phyloP scores from a whole-genome alignment of 495 filamentous ascomycete species.

The Aspergillus ellipticus region DNA sequence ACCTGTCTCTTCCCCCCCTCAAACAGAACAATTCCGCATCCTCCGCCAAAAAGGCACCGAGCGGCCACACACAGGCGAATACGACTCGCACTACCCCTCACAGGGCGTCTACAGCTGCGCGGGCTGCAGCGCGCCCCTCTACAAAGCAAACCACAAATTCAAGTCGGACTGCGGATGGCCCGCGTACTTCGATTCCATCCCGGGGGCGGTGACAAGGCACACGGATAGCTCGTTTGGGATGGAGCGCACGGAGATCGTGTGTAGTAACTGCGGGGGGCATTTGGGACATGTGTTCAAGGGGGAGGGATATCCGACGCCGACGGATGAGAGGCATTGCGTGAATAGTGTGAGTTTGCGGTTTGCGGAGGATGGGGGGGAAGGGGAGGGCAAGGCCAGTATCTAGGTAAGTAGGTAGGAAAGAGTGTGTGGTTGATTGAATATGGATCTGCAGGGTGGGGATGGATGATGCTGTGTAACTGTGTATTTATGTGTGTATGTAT shows the following conservation, averaged over 20 bases:
- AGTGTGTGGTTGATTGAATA: neutral
- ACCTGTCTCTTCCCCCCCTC: constrained; percentile 5
- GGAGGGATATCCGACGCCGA: constrained; percentile 84
- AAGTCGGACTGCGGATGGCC: constrained; percentile 96
- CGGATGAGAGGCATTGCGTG: constrained; percentile 95
- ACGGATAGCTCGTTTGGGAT: constrained; percentile 76
- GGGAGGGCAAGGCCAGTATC: constrained; percentile 34
- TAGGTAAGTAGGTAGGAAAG: neutral
- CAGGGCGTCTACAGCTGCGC: constrained; percentile 80
- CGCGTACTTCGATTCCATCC: constrained; percentile 91
- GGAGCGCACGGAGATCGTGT: constrained; percentile 87
- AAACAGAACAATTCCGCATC: constrained; percentile 85
- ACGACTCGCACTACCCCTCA: constrained; percentile 76
- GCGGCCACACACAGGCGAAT: constrained; percentile 70
- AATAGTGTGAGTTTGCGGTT: constrained; percentile 93
- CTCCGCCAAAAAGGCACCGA: constrained; percentile 92
- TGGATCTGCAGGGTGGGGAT: no score
- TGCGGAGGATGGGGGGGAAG: constrained; percentile 51
- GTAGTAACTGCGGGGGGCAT: constrained; percentile 90
- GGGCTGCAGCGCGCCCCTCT: constrained; percentile 82
- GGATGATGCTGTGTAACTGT: no score
- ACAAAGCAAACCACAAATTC: constrained; percentile 89
- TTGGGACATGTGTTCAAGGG: constrained; percentile 97
- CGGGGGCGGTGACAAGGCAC: constrained; percentile 79
- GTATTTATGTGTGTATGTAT: no score